These are phyloP conservation scores for Verruconis gallopava DNA, from an alignment of 2,329 filamentous ascomycete species.

Conservation along the genomic window DNA sequence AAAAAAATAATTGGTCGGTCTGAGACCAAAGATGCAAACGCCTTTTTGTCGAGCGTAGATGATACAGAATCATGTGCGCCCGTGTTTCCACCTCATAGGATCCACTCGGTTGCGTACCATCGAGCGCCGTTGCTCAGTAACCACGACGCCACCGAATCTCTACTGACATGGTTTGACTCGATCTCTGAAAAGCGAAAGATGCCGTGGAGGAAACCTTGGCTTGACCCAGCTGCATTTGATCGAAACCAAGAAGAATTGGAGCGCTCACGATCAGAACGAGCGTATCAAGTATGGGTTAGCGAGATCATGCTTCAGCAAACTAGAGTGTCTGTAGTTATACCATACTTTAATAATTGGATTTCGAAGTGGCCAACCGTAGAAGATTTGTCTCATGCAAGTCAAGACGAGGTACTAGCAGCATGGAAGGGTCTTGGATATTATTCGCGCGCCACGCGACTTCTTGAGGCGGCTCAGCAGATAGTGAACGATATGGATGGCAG, in stretches of 20 bases:
- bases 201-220: conserved; percentile 41
- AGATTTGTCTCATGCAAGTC: conserved; percentile 39
- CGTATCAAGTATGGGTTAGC: conserved; percentile 54
- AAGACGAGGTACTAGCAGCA: conserved; percentile 44
- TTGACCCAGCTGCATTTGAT: conserved; percentile 28
- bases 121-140: conserved; percentile 19
- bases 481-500: conserved; percentile 33
- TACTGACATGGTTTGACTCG: conserved; percentile 21
- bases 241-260: conserved; percentile 24
- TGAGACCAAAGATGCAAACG: no score
- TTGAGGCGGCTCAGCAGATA: conserved; percentile 42
- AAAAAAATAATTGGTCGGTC: no score
- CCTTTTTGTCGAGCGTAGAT: no score
- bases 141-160: conserved; percentile 12
- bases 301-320: conserved; percentile 58
- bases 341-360: conserved; percentile 53
- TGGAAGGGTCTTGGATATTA: conserved; percentile 54
- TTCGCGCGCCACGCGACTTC: conserved; percentile 48
- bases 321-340: conserved; percentile 47
- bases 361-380: conserved; percentile 46
- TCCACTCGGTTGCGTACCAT: conserved; percentile 19
- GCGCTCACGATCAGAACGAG: conserved; percentile 37
- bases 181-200: conserved; percentile 22
- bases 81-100: conserved; percentile 18
- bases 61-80: no score